Conservation (phyloP, 176 grass and related monocot species). For the Secale cereale region DNA sequence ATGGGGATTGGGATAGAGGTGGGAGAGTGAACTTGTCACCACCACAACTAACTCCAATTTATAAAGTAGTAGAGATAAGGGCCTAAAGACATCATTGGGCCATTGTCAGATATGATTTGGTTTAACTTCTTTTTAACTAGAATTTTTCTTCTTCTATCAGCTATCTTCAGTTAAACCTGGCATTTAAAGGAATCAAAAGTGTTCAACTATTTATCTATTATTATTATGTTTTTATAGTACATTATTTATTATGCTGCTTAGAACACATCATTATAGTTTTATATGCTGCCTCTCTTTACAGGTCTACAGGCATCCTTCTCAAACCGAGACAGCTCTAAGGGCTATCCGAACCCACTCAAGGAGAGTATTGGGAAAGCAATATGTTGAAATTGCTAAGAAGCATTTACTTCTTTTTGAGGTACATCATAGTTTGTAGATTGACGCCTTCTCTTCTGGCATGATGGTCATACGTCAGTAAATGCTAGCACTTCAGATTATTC, state of each 20-base stretch:
- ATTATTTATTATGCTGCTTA: slow-evolving; percentile 6
- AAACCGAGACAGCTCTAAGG: slow-evolving; percentile 67
- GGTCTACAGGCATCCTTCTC: slow-evolving; percentile 87
- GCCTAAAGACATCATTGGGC: background rate
- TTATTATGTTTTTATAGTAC: slow-evolving; percentile 5
- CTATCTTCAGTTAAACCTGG: background rate
- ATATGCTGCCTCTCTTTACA: slow-evolving; percentile 17
- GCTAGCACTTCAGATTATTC: background rate
- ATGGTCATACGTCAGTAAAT: background rate
- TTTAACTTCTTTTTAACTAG: background rate
- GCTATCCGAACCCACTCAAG: slow-evolving; percentile 76
- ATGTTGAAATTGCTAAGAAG: slow-evolving; percentile 59
- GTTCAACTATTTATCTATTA: background rate
- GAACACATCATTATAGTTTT: slow-evolving; percentile 4
- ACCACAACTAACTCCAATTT: background rate
- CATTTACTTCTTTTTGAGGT: slow-evolving; percentile 94
- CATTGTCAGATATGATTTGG: background rate
- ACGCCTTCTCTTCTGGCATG: slow-evolving; percentile 9
- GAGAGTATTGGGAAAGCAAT: slow-evolving; percentile 52
- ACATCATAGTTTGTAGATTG: slow-evolving; percentile 10
- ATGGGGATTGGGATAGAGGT: background rate
- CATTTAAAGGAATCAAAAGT: background rate
- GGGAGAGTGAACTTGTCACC: background rate
- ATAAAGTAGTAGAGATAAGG: background rate
- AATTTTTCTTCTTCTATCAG: background rate